Evolutionary conservation across 2,329 filamentous ascomycete species (phyloP).

Genomic region (Aspergillus floridensis): DNA sequence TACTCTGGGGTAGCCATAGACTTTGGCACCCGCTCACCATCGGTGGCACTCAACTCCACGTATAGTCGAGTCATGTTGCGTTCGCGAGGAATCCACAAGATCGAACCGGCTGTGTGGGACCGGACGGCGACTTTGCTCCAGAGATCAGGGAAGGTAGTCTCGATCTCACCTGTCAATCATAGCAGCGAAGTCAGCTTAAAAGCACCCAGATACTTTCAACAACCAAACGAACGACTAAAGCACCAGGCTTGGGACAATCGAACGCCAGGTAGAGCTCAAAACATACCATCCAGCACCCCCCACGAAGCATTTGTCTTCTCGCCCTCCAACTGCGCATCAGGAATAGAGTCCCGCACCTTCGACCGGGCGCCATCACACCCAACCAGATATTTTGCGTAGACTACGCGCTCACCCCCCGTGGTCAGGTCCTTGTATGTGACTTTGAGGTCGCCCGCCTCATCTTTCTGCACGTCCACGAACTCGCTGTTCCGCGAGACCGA

Average conservation of each 20-base stretch:
- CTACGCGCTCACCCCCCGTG: constrained; percentile 38
- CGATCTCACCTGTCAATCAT: constrained; percentile 42
- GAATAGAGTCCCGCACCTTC: constrained; percentile 64
- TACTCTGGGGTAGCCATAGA: constrained; percentile 58
- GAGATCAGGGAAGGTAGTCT: constrained; percentile 71
- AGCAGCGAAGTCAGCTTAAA: not conserved
- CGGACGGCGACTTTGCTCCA: constrained; percentile 72
- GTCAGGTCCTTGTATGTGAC: constrained; percentile 42
- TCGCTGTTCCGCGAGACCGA: constrained; percentile 63
- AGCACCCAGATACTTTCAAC: too few species aligned
- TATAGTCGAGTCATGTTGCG: constrained; percentile 67
- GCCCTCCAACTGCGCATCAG: constrained; percentile 48
- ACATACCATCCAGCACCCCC: constrained; percentile 69
- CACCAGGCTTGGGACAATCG: not conserved
- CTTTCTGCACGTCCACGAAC: constrained; percentile 55
- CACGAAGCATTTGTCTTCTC: constrained; percentile 59
- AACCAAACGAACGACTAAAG: too few species aligned
- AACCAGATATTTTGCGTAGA: constrained; percentile 63
- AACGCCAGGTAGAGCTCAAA: not conserved
- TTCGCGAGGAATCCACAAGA: constrained; percentile 72
- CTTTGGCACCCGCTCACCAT: constrained; percentile 29
- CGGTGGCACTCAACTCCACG: constrained; percentile 39
- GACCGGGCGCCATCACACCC: constrained; percentile 74
- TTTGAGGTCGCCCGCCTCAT: constrained; percentile 37
- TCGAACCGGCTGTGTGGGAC: constrained; percentile 64